Evolutionary conservation across 2,329 filamentous ascomycete species (phyloP).

Genomic region (Talaromyces sp.): DNA sequence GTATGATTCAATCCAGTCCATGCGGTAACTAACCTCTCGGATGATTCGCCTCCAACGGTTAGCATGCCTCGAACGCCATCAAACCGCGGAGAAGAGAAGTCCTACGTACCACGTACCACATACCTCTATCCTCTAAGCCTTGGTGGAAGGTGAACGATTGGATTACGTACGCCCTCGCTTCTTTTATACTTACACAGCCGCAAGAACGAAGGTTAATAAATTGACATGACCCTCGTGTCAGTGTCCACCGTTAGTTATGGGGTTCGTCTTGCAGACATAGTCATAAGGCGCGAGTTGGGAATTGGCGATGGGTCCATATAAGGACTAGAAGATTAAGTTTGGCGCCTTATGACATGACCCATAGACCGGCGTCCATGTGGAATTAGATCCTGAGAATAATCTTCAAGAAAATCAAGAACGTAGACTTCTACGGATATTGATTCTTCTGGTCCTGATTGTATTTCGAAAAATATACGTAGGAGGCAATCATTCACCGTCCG

Average conservation of each 20-base stretch:
- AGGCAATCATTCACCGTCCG: background rate
- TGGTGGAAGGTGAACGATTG: background rate
- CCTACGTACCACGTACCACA: background rate
- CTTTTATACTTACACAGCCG: background rate
- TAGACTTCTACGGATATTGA: background rate
- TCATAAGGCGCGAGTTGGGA: background rate
- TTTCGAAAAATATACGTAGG: background rate
- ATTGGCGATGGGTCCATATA: background rate
- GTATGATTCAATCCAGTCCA: background rate
- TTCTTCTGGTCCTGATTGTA: background rate
- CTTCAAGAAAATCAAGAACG: background rate
- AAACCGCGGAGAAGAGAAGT: background rate
- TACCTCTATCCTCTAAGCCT: no score
- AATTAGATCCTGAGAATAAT: background rate
- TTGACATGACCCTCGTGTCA: background rate
- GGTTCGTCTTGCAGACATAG: no score
- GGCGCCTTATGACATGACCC: background rate
- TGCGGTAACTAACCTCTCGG: background rate
- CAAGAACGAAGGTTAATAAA: background rate
- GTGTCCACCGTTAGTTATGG: background rate
- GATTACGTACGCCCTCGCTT: background rate
- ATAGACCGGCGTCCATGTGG: background rate
- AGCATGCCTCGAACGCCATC: background rate
- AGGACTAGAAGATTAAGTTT: background rate
- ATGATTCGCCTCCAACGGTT: background rate